A percentile compares a stretch with the other conserved stretches of the same genome.
Evolutionary conservation across 371 early-diverging fungal genomes (phyloP).

Genomic region (Mucor saturninus): DNA sequence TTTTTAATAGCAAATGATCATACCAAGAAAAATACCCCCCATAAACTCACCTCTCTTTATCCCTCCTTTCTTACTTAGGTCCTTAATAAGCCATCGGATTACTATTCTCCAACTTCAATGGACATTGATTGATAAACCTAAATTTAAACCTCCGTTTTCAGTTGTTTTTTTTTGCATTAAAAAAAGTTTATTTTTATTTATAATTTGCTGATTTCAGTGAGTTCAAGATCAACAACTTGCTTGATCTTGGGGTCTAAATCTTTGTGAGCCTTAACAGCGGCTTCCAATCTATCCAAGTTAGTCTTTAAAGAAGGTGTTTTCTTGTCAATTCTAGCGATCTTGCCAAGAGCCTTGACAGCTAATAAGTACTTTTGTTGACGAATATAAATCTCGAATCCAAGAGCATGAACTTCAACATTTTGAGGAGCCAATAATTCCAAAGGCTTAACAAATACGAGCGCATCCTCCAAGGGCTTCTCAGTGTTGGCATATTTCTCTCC

Average conservation of each 20-base stretch:
- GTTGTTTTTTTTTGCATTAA: not conserved
- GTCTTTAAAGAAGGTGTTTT: conserved; percentile 54
- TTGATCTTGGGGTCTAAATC: conserved; percentile 32
- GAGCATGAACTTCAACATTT: conserved; percentile 65
- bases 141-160: too few species aligned
- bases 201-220: conserved; percentile 20
- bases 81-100: conserved; percentile 6
- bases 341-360: conserved; percentile 71
- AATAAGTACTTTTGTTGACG: conserved; percentile 81
- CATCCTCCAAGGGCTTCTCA: conserved; percentile 73
- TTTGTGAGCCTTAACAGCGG: conserved; percentile 39
- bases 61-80: not conserved
- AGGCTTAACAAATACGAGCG: conserved; percentile 76
- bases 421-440: conserved; percentile 64
- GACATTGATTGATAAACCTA: conserved; percentile 15
- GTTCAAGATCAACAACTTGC: conserved; percentile 30
- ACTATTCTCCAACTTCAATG: conserved; percentile 16
- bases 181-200: not conserved
- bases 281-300: conserved; percentile 60
- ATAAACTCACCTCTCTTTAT: not conserved
- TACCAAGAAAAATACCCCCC: too few species aligned
- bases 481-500: conserved; percentile 68
- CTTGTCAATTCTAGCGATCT: conserved; percentile 58
- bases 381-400: conserved; percentile 79
- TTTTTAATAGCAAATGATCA: not conserved